Evolutionary conservation across 2,329 filamentous ascomycete species (phyloP).

Genomic region (Paecilomyces sp.): DNA sequence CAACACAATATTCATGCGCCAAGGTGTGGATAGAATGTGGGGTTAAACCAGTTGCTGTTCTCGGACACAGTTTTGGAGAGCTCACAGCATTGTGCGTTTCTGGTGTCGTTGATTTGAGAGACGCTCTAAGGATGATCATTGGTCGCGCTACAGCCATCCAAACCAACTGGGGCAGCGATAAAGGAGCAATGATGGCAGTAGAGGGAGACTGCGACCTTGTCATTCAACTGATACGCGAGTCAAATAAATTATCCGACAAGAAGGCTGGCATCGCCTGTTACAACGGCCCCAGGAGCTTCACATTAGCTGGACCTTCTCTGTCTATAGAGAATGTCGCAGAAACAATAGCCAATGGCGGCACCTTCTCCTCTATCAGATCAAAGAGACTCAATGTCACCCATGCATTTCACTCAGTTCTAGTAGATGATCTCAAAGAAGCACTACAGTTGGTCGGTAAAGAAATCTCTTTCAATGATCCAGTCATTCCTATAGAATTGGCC

Average conservation of each 20-base stretch:
- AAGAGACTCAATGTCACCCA: not conserved
- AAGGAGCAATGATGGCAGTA: not conserved
- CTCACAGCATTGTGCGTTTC: not conserved
- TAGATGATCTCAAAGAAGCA: not conserved
- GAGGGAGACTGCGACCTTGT: not conserved
- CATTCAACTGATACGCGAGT: not conserved
- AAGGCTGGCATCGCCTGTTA: not conserved
- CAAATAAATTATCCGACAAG: not conserved
- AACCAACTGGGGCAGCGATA: not conserved
- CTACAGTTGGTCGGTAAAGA: not conserved
- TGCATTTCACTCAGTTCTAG: not conserved
- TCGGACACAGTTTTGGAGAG: not conserved
- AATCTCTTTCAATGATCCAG: not conserved
- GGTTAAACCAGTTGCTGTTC: not conserved
- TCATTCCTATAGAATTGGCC: slow-evolving; percentile 9
- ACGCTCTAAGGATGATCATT: not conserved
- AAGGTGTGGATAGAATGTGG: not conserved
- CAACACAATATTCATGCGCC: not conserved
- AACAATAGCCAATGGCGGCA: not conserved
- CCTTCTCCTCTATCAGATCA: not conserved
- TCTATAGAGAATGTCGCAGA: not conserved
- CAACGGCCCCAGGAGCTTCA: not conserved
- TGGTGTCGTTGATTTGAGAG: not conserved
- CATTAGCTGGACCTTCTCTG: not conserved
- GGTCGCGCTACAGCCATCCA: not conserved